Evolutionary conservation across 208 protist species (phyloP).

Genomic region (Naegleria fowleri): DNA sequence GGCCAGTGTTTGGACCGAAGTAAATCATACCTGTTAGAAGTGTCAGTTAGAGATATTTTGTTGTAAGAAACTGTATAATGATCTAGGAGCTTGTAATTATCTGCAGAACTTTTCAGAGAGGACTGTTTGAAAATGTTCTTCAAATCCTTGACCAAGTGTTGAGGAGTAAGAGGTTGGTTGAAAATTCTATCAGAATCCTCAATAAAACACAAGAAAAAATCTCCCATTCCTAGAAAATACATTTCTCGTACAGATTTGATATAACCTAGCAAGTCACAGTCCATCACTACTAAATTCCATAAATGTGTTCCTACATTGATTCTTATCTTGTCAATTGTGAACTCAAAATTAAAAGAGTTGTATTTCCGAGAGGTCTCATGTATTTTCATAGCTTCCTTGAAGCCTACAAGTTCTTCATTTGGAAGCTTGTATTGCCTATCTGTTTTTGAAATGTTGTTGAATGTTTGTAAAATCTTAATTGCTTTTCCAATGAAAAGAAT

Average conservation of each 20-base stretch:
- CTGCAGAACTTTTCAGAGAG: not conserved
- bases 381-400: not conserved
- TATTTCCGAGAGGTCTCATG: not conserved
- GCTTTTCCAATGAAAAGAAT: slow-evolving; percentile 5
- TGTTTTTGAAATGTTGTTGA: not conserved
- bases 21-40: not conserved
- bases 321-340: not conserved
- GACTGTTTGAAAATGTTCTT: not conserved
- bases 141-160: not conserved
- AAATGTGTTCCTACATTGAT: not conserved
- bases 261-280: not conserved
- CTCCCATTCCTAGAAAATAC: not conserved
- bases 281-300: not conserved
- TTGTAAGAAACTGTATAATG: not conserved
- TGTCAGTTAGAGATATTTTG: not conserved
- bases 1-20: not conserved
- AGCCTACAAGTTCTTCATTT: not conserved
- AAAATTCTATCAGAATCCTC: not conserved
- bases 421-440: not conserved
- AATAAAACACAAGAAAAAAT: not conserved
- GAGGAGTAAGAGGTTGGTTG: not conserved
- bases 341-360: not conserved
- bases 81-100: not conserved
- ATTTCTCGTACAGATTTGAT: not conserved
- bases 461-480: not conserved